phyloP scores from a whole-genome alignment of 306 rosid genomes.

The Cucurbita pepo region DNA sequence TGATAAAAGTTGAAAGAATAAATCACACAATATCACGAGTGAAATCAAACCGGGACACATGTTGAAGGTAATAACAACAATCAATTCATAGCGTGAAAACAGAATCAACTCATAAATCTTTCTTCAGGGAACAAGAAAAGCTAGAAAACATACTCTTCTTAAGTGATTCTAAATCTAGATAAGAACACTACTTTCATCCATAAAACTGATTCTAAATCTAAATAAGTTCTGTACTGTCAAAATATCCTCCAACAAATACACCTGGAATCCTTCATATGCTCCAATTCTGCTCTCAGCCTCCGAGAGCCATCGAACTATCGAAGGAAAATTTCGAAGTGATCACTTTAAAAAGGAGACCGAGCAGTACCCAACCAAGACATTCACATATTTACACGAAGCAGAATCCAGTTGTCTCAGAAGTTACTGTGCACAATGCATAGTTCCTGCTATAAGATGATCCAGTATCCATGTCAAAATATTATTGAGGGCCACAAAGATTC shows the following conservation, averaged over 20 bases:
- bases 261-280: slow-evolving; percentile 41
- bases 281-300: slow-evolving; percentile 50
- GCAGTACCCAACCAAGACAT: slow-evolving; percentile 60
- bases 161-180: not conserved
- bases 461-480: slow-evolving; percentile 39
- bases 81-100: not conserved
- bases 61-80: not conserved
- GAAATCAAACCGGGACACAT: not conserved
- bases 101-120: not conserved
- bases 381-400: slow-evolving; percentile 28
- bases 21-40: slow-evolving; percentile 19
- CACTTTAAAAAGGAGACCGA: slow-evolving; percentile 31
- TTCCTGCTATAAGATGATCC: slow-evolving; percentile 55
- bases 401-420: slow-evolving; percentile 52
- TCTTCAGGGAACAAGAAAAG: not conserved
- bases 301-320: slow-evolving; percentile 26
- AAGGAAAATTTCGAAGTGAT: slow-evolving; percentile 27
- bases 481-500: slow-evolving; percentile 26
- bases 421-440: slow-evolving; percentile 31
- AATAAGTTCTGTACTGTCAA: slow-evolving; percentile 10
- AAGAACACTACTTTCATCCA: not conserved
- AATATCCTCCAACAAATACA: slow-evolving; percentile 31
- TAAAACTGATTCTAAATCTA: slow-evolving; percentile 11
- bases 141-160: not conserved
- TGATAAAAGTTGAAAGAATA: slow-evolving; percentile 38